phyloP scores from a whole-genome alignment of 768 basidiomycete species.

The Boletus edulis region DNA sequence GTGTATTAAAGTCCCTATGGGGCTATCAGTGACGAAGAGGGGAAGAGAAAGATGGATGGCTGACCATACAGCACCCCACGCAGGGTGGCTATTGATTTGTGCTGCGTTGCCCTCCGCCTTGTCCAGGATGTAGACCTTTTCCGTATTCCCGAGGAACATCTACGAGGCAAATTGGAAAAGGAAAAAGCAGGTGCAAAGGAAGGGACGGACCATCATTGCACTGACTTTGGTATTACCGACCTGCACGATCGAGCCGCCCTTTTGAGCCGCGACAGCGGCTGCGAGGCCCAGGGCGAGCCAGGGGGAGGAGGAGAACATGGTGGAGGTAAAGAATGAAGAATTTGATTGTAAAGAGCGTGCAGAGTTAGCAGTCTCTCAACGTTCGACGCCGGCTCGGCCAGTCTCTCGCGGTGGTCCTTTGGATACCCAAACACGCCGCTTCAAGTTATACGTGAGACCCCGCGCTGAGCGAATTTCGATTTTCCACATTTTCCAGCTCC shows the following conservation, averaged over 20 bases:
- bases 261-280: constrained; percentile 26
- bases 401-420: background rate
- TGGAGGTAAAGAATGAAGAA: constrained; percentile 8
- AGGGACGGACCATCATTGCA: constrained; percentile 50
- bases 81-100: constrained; percentile 65
- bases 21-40: background rate
- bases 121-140: constrained; percentile 90
- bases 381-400: background rate
- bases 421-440: background rate
- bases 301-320: constrained; percentile 33
- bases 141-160: constrained; percentile 78
- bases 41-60: background rate
- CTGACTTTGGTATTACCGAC: constrained; percentile 41
- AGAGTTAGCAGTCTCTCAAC: background rate
- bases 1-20: constrained; percentile 24
- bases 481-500: too few species aligned
- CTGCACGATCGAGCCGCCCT: constrained; percentile 21
- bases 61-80: constrained; percentile 72
- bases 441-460: background rate
- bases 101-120: constrained; percentile 80
- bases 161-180: constrained; percentile 23
- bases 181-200: background rate
- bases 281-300: constrained; percentile 48
- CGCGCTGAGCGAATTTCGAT: too few species aligned
- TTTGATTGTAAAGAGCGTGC: constrained; percentile 11